phyloP scores from a whole-genome alignment of 2,329 filamentous ascomycete genomes.

The Pestalotiopsis sp. region DNA sequence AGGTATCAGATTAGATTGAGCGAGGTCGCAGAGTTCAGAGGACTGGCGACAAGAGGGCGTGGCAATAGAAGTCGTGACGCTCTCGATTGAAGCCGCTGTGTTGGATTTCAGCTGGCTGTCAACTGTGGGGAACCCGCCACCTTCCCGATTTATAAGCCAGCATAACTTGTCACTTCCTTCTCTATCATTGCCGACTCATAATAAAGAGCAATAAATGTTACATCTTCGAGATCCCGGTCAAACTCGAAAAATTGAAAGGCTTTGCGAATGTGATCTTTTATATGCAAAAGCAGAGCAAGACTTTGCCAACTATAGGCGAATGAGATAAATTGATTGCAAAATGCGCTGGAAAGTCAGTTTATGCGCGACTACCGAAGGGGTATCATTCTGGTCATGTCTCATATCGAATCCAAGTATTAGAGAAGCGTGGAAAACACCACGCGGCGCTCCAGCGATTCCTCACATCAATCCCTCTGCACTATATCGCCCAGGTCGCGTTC shows the following conservation, averaged over 20 bases:
- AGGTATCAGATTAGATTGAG: not conserved
- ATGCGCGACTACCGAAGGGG: not conserved
- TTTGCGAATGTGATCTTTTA: too few relatives aligned
- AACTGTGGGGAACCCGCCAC: not conserved
- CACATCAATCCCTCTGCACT: not conserved
- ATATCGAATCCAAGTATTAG: not conserved
- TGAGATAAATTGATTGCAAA: not conserved
- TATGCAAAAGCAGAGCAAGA: too few relatives aligned
- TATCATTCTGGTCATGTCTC: slow-evolving; percentile 2
- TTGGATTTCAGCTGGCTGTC: not conserved
- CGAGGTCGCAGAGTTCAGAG: not conserved
- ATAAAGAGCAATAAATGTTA: too few relatives aligned
- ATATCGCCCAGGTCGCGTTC: not conserved
- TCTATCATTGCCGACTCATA: not conserved
- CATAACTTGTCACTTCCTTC: not conserved
- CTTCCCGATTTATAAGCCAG: not conserved
- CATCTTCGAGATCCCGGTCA: too few relatives aligned
- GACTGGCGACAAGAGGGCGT: not conserved
- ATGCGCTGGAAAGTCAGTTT: not conserved
- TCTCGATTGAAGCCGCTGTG: not conserved
- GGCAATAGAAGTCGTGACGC: not conserved
- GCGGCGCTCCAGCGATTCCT: not conserved
- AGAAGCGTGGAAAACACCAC: not conserved
- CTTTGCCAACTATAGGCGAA: not conserved
- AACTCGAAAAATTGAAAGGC: too few relatives aligned